These are phyloP conservation scores for Metrosideros polymorpha DNA, from an alignment of 441 rosid genomes.

Conservation along the genomic window DNA sequence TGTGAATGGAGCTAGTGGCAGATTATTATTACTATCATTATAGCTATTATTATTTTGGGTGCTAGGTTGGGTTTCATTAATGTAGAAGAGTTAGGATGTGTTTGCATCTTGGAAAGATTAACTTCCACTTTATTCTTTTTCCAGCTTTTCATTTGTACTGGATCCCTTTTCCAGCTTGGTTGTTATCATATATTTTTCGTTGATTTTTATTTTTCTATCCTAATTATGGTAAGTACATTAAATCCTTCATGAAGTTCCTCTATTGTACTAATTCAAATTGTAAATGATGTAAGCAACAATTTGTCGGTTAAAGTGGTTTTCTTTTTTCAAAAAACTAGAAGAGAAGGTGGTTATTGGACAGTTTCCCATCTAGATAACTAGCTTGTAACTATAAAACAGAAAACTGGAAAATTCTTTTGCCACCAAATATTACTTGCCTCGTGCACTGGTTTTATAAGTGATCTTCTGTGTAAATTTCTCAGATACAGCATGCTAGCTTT, in stretches of 20 bases:
- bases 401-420: neutral
- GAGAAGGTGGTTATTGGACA: neutral
- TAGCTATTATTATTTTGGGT: neutral
- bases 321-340: neutral
- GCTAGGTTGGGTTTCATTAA: neutral
- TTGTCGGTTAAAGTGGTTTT: neutral
- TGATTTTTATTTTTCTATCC: neutral
- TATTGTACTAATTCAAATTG: neutral
- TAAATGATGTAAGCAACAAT: neutral
- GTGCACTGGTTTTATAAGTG: neutral
- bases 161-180: neutral
- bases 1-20: neutral
- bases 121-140: neutral
- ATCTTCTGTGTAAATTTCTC: neutral
- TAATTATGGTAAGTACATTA: neutral
- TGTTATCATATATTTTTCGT: neutral
- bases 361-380: neutral
- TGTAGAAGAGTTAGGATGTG: neutral
- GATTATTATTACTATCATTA: neutral
- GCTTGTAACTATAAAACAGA: neutral
- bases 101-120: neutral
- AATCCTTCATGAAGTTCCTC: neutral
- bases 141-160: neutral
- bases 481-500: neutral
- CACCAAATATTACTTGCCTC: neutral